Percentiles rank a stretch among this genome's conserved stretches.
These are phyloP conservation scores for Neopestalotiopsis rosae DNA, from an alignment of 2,329 filamentous ascomycete genomes.

Conservation along the genomic window DNA sequence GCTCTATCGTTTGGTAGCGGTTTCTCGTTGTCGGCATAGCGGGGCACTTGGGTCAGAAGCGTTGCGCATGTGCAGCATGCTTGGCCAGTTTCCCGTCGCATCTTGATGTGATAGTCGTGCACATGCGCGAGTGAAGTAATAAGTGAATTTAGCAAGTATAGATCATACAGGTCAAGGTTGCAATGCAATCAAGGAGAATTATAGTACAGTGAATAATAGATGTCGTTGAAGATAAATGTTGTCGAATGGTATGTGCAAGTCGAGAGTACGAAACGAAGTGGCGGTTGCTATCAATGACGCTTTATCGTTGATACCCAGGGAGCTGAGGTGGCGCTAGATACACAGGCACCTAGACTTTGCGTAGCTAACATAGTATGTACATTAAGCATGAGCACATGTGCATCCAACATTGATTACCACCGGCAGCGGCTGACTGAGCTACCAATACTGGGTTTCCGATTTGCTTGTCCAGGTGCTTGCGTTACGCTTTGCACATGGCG, in stretches of 20 bases:
- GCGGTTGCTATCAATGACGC: constrained; percentile 12
- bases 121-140: too few relatives aligned
- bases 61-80: constrained; percentile 75
- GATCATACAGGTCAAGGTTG: neutral
- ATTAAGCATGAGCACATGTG: too few relatives aligned
- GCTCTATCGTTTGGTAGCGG: constrained; percentile 62
- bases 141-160: too few relatives aligned
- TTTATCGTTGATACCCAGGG: constrained; percentile 5
- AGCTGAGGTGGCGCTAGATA: too few relatives aligned
- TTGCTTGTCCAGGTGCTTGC: too few relatives aligned
- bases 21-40: constrained; percentile 61
- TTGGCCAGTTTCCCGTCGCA: constrained; percentile 31
- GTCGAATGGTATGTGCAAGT: neutral
- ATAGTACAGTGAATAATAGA: neutral
- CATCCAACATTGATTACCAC: too few relatives aligned
- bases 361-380: too few relatives aligned
- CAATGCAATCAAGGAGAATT: too few relatives aligned
- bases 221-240: neutral
- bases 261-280: neutral
- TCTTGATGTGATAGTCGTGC: neutral
- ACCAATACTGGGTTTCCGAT: too few relatives aligned
- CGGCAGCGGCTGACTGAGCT: too few relatives aligned
- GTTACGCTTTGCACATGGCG: too few relatives aligned
- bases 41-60: constrained; percentile 60
- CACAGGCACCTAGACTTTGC: too few relatives aligned